Percentiles rank a stretch among this genome's conserved stretches.
These are phyloP conservation scores for Jamesozyma rosinii DNA, from an alignment of 805 yeast genomes.

Conservation along the genomic window DNA sequence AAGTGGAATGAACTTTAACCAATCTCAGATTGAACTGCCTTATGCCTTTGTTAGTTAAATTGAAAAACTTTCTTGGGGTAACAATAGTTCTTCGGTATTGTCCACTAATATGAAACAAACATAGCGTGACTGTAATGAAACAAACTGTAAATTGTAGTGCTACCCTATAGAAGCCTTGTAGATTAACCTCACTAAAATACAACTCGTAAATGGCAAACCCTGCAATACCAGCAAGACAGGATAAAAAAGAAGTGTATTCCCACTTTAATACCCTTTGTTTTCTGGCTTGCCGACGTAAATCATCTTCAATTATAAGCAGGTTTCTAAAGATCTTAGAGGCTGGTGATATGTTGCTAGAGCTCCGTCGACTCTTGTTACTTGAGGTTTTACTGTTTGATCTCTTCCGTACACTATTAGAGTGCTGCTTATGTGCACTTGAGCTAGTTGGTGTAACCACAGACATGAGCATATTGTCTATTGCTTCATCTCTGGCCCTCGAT, in stretches of 20 bases:
- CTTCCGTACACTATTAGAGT: slow-evolving; percentile 5
- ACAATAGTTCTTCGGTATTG: slow-evolving; percentile 81
- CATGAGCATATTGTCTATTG: neutral
- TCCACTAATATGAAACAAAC: slow-evolving; percentile 77
- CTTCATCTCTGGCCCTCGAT: neutral
- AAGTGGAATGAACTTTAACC: slow-evolving; percentile 47
- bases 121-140: slow-evolving; percentile 47
- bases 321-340: slow-evolving; percentile 74
- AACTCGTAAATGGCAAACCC: slow-evolving; percentile 35
- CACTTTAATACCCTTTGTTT: slow-evolving; percentile 57
- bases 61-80: slow-evolving; percentile 66
- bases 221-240: slow-evolving; percentile 34
- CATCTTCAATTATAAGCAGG: slow-evolving; percentile 75
- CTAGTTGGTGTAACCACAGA: neutral
- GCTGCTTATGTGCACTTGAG: neutral
- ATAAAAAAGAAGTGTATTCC: slow-evolving; percentile 34
- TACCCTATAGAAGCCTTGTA: slow-evolving; percentile 34
- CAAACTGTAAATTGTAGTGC: slow-evolving; percentile 14
- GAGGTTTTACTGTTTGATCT: slow-evolving; percentile 25
- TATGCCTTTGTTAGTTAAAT: slow-evolving; percentile 81
- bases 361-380: slow-evolving; percentile 20
- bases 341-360: slow-evolving; percentile 33
- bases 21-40: slow-evolving; percentile 72
- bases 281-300: slow-evolving; percentile 70
- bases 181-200: slow-evolving; percentile 20